Evolutionary conservation across 2,329 filamentous ascomycete species (phyloP), one percentile per base, ranked within the genome.

Genomic region (Dactylellina leptospora): DNA sequence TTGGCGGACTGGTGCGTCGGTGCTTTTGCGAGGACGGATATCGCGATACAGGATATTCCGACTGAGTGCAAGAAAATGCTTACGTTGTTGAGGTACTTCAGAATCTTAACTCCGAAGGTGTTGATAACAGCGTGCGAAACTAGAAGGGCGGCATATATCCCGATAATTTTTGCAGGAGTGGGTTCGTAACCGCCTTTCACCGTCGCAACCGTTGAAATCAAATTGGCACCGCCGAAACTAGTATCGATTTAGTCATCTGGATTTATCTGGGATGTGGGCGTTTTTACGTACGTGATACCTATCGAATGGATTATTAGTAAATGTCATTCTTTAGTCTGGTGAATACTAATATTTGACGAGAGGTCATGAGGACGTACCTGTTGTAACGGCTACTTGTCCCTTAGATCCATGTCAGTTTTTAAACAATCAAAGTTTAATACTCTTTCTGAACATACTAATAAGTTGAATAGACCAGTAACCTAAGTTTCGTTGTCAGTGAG

Each of bases 111-210:
- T 48, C 85, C 85, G 74, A 87, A 86, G 0, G 83, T 84, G 77
- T 87, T 87, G 75, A 86, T 79, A 1, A 85, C 76, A 13, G 80
- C 84, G 74, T 86, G 85, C 2, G 82, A 84, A 30, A 84, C 73
- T 2, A 87, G 81, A 3, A 87, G 79, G 4, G 85, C 85, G 4
- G 84, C 85, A 74, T 86, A 86, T 68, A 87, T 87, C n/a, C 84
- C 85, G 53, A 87, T 82, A 2, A 83, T 85, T 72, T 81, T 81
- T 11, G 75, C 79, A 0, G 85, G 80, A 0, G 82, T 83, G 0
- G 84, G 77, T 18, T 75, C 75, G 62, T 82, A 83, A 30, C 76
- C 76, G 11, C 78, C 80, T 64, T 82, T 82, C 13, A 84, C 78
- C 3, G 80, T 81, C 20, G 82, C 82, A 8, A 81, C 78, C 1